A percentile compares a stretch with the other conserved stretches of the same genome.
Conservation (phyloP, 2,329 filamentous ascomycete species). For the Periconia digitata region DNA sequence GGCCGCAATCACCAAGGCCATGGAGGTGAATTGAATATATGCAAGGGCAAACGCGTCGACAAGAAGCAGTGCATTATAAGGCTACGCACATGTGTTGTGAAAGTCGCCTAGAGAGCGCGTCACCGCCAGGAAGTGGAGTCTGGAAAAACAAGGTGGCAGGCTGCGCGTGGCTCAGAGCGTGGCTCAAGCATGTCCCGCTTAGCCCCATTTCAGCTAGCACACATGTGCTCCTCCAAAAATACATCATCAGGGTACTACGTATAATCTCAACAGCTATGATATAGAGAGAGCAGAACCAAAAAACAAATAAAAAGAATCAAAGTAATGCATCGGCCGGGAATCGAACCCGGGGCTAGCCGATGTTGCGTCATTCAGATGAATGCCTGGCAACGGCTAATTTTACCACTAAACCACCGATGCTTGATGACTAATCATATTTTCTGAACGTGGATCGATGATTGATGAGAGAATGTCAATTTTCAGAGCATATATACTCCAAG, state of each 20-base stretch:
- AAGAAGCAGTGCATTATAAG: slow-evolving; percentile 6
- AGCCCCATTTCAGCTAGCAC: background rate
- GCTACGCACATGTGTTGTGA: slow-evolving; percentile 16
- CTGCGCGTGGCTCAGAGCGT: slow-evolving; percentile 9
- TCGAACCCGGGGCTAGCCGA: slow-evolving; percentile 22
- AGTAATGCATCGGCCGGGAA: slow-evolving; percentile 14
- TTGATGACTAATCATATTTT: no score
- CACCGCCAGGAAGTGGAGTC: slow-evolving; percentile 1
- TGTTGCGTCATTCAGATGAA: no score
- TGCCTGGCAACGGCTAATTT: slow-evolving; percentile 19
- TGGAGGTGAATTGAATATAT: background rate
- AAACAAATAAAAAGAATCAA: slow-evolving; percentile 1
- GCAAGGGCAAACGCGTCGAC: background rate
- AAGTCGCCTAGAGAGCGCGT: slow-evolving; percentile 2
- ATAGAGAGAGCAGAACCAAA: background rate
- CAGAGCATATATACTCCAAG: no score
- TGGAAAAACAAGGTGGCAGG: slow-evolving; percentile 16
- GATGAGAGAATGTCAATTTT: no score
- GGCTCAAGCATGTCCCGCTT: slow-evolving; percentile 1
- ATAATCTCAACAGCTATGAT: no score
- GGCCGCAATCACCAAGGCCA: background rate
- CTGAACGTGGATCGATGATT: no score
- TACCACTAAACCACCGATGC: slow-evolving; percentile 22
- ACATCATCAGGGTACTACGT: no score
- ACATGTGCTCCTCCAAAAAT: background rate